Evolutionary conservation across 2,329 filamentous ascomycete species (phyloP), one percentile per base, ranked within the genome.

Genomic region (Fusarium odoratissimum): DNA sequence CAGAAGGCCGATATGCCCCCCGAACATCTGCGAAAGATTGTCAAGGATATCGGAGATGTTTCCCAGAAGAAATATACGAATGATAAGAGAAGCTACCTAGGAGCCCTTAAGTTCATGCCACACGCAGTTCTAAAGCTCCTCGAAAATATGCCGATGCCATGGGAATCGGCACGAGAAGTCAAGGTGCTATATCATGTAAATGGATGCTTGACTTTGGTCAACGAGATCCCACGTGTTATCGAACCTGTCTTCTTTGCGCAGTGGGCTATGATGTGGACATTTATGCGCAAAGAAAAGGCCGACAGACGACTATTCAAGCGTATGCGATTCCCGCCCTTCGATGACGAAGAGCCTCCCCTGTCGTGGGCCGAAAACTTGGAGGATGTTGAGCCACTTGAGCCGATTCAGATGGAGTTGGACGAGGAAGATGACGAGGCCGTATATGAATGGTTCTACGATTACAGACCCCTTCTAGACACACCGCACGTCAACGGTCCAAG

Each of bases 111-210:
- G 84, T 99, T 98, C 85, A 99, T 99, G 96, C 96, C 96, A 3
- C 96, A 99, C 81, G 96, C 96, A 10, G 96, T 99, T 16, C 85
- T 99, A 84, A 99, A 99, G 86, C 88, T 99, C 30, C 83, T 99
- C 63, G 96, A 99, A 85, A 99, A 99, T 79, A 99, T 99, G 96
- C 96, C 96, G 8, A 99, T 99, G 96, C 96, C 96, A 0, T 99
- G 96, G 96, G 96, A 99, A 84, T 96, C 95, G 64, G 91, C 94
- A 31, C 91, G 95, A 71, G 96, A 99, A 79, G 97, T 99, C 70
- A 98, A 98, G 84, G 96, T 99, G 33, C 87, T 99, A 17, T 99
- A 99, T 82, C 96, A 99, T 80, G 95, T 98, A 78, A 99, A 99
- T 79, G 96, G 96, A 35, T 99, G 97, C 79, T 83, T 99, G 83